Evolutionary conservation across 208 protist genomes (phyloP).

Genomic region (Acanthamoeba triangularis): DNA sequence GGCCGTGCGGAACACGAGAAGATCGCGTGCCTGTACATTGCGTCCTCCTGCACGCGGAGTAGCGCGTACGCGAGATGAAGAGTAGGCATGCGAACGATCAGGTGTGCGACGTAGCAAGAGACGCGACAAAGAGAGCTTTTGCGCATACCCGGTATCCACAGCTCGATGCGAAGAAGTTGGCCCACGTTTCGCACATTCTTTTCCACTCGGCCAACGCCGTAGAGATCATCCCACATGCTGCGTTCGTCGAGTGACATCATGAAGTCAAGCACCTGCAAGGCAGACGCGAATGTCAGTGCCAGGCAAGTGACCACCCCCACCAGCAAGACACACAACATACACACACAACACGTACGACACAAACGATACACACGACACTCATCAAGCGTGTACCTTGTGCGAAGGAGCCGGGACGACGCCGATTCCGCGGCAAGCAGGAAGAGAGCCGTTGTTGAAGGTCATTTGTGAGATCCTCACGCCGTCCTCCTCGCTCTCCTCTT

Average conservation of each 20-base stretch:
- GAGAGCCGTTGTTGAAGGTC: constrained; percentile 39
- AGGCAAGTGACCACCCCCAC: not conserved
- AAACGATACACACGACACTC: too few species aligned
- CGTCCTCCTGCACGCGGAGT: not conserved
- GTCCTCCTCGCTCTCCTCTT: constrained; percentile 19
- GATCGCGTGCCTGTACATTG: constrained; percentile 13
- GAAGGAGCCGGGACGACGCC: not conserved
- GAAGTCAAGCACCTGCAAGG: constrained; percentile 5
- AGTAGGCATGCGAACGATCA: too few species aligned
- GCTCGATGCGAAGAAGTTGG: constrained; percentile 46
- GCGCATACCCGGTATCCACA: not conserved
- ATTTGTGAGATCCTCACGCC: constrained; percentile 28
- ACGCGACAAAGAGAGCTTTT: too few species aligned
- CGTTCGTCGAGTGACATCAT: constrained; percentile 60
- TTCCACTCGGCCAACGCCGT: constrained; percentile 35
- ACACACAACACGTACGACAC: not conserved
- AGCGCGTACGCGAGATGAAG: too few species aligned
- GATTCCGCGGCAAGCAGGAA: not conserved
- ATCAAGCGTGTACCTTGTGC: not conserved
- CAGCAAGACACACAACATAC: not conserved
- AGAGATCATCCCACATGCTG: constrained; percentile 48
- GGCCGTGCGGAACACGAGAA: constrained; percentile 50
- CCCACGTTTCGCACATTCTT: not conserved
- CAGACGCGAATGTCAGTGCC: not conserved
- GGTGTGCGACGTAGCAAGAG: too few species aligned